Conservation (phyloP, 257 asterid genomes). For the Thymus quinquecostatus region DNA sequence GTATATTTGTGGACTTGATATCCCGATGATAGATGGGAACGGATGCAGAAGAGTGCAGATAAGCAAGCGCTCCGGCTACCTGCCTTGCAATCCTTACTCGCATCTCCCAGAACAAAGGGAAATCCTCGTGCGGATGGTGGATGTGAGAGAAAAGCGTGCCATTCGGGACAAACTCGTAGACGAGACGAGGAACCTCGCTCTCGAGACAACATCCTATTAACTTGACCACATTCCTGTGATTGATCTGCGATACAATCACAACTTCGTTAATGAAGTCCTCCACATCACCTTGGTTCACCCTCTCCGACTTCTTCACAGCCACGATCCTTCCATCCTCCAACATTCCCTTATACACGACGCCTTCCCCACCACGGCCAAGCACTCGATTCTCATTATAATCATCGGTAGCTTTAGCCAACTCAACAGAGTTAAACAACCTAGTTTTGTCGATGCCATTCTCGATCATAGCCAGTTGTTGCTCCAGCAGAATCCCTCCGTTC, state of each 20-base stretch:
- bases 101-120: constrained; percentile 37
- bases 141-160: constrained; percentile 36
- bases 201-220: constrained; percentile 41
- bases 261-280: constrained; percentile 47
- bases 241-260: constrained; percentile 43
- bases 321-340: constrained; percentile 40
- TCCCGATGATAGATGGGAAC: constrained; percentile 37
- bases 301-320: constrained; percentile 44
- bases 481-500: constrained; percentile 40
- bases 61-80: constrained; percentile 42
- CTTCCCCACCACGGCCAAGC: constrained; percentile 54
- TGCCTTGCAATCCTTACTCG: constrained; percentile 38
- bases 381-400: constrained; percentile 37
- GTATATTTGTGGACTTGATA: constrained; percentile 42
- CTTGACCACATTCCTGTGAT: constrained; percentile 41
- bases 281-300: constrained; percentile 32
- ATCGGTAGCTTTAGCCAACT: constrained; percentile 42
- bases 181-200: constrained; percentile 36
- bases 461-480: constrained; percentile 30
- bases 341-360: constrained; percentile 54
- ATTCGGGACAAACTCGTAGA: constrained; percentile 34
- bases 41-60: constrained; percentile 44
- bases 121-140: constrained; percentile 34
- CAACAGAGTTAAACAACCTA: constrained; percentile 36
- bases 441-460: constrained; percentile 36